Percentiles rank a stretch among this genome's conserved stretches.
Conservation (phyloP, 805 yeast species). For the Tetrapisispora nanseiensis region DNA sequence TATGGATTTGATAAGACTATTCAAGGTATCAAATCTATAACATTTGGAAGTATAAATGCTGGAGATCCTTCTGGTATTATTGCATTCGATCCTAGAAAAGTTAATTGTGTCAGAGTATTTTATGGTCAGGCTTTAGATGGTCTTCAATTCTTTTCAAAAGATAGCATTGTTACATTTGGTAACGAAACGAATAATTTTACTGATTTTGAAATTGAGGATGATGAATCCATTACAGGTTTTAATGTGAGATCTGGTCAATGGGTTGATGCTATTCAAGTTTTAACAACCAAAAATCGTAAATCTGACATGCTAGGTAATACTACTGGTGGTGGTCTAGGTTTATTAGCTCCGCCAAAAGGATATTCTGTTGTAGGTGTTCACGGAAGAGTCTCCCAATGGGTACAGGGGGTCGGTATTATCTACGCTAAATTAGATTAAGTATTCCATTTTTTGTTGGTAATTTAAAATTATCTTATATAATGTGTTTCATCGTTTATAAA, state of each 20-base stretch:
- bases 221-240: conserved; percentile 53
- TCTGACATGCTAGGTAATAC: conserved; percentile 57
- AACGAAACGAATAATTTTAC: conserved; percentile 41
- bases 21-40: conserved; percentile 23
- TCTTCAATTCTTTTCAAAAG: conserved; percentile 40
- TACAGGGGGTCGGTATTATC: conserved; percentile 61
- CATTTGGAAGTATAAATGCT: conserved; percentile 19
- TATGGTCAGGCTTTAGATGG: conserved; percentile 82
- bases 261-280: conserved; percentile 79
- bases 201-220: conserved; percentile 44
- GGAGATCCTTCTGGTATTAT: conserved; percentile 25
- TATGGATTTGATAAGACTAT: conserved; percentile 19
- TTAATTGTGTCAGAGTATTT: conserved; percentile 52
- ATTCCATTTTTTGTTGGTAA: not conserved
- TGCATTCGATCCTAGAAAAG: conserved; percentile 20
- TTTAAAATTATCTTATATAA: too few relatives aligned
- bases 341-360: conserved; percentile 54
- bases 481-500: too few relatives aligned
- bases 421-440: conserved; percentile 31
- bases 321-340: conserved; percentile 54
- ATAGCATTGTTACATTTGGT: conserved; percentile 35
- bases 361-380: conserved; percentile 55
- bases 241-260: conserved; percentile 70
- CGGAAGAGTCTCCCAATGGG: conserved; percentile 63
- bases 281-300: conserved; percentile 46